phyloP scores from a whole-genome alignment of 345 rosid species.

The Chamaenerion angustifolium region DNA sequence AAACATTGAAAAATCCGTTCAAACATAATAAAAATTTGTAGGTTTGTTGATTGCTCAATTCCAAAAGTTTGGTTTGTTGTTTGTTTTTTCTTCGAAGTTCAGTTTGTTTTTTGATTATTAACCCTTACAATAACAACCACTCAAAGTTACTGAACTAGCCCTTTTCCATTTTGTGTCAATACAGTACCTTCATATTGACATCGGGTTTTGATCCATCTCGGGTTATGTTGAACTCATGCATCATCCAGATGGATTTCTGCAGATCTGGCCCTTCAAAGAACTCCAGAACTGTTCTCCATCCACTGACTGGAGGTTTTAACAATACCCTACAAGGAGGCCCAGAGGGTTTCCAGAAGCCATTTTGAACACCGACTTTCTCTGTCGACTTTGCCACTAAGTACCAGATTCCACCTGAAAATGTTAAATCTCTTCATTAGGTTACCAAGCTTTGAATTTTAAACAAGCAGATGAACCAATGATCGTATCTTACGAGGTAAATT shows the following conservation, averaged over 20 bases:
- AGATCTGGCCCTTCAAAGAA: slow-evolving; percentile 1
- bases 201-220: background rate
- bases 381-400: background rate
- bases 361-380: background rate
- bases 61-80: too few species aligned
- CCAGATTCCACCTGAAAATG: slow-evolving; percentile 4
- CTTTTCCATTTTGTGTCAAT: too few species aligned
- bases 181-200: slow-evolving; percentile 2
- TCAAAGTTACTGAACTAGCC: too few species aligned
- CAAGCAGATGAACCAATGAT: background rate
- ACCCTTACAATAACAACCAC: too few species aligned
- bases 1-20: too few species aligned
- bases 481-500: slow-evolving; percentile 3
- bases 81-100: too few species aligned
- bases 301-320: background rate
- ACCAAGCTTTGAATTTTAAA: background rate
- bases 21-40: too few species aligned
- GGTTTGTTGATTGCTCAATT: too few species aligned
- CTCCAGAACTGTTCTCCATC: slow-evolving; percentile 8
- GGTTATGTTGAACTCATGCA: slow-evolving; percentile 6
- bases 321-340: slow-evolving; percentile 4
- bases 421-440: background rate
- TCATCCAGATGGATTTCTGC: slow-evolving; percentile 4
- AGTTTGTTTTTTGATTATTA: too few species aligned
- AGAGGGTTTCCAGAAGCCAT: slow-evolving; percentile 8